Conservation (phyloP, 257 asterid species). For the Sherardia arvensis region DNA sequence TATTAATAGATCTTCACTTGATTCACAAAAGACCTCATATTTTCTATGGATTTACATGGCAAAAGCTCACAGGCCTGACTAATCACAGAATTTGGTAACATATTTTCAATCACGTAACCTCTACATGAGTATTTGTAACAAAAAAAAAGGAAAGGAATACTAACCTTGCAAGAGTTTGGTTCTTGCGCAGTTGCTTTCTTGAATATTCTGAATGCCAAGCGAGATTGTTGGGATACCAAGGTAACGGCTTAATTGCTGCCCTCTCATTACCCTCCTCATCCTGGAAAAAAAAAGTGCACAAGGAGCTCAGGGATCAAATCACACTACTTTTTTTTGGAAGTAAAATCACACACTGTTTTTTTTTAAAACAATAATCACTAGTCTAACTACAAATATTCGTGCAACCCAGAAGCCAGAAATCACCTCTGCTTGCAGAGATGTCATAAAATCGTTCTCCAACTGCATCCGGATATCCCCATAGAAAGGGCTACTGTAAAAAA, state of each 20-base stretch:
- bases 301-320: background rate
- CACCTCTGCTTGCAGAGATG: slow-evolving; percentile 81
- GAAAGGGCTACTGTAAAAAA: slow-evolving; percentile 69
- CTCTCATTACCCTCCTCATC: slow-evolving; percentile 60
- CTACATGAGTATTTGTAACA: background rate
- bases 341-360: background rate
- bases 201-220: slow-evolving; percentile 99
- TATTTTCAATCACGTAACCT: background rate
- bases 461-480: slow-evolving; percentile 57
- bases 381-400: background rate
- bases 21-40: background rate
- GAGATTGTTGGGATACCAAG: slow-evolving; percentile 93
- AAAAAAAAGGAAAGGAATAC: slow-evolving; percentile 9
- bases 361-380: background rate
- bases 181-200: slow-evolving; percentile 82
- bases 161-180: slow-evolving; percentile 77
- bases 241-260: slow-evolving; percentile 69
- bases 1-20: background rate
- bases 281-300: slow-evolving; percentile 25
- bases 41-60: background rate
- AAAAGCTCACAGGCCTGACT: background rate
- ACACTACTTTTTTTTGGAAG: background rate
- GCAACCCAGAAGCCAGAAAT: background rate
- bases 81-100: background rate
- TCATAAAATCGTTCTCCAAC: slow-evolving; percentile 77